Evolutionary conservation across 108 stramenopile genomes (phyloP).

Genomic region (Seminavis robusta): DNA sequence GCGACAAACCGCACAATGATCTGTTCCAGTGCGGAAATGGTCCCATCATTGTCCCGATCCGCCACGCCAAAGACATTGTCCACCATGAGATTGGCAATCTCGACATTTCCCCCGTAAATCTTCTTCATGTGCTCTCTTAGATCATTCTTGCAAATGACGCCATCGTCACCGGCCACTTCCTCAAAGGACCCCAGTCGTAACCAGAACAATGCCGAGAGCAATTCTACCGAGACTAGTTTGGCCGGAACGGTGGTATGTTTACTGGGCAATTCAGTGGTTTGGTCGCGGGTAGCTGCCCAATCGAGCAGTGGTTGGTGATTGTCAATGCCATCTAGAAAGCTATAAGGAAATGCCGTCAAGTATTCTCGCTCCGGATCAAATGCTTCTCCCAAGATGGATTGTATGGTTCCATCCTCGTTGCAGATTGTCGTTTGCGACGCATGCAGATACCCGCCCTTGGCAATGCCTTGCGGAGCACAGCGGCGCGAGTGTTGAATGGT

Average conservation of each 20-base stretch:
- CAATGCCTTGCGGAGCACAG: constrained; percentile 6
- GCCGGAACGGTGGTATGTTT: constrained; percentile 8
- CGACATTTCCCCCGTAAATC: constrained; percentile 5
- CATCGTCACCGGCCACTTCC: constrained; percentile 39
- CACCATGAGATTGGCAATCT: constrained; percentile 27
- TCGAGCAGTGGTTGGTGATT: constrained; percentile 39
- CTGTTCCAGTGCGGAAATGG: constrained; percentile 30
- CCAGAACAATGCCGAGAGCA: constrained; percentile 35
- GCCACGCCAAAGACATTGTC: constrained; percentile 35
- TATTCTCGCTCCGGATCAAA: constrained; percentile 33
- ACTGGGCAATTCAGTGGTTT: not conserved
- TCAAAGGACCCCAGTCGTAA: constrained; percentile 38
- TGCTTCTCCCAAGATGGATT: constrained; percentile 22
- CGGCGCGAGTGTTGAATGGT: constrained; percentile 26
- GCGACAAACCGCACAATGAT: constrained; percentile 23
- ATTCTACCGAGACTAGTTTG: constrained; percentile 27
- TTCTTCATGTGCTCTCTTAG: constrained; percentile 9
- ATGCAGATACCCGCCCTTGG: constrained; percentile 25
- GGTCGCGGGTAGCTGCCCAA: constrained; percentile 11
- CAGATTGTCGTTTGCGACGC: constrained; percentile 20
- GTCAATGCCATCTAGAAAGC: constrained; percentile 39
- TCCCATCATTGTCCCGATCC: constrained; percentile 32
- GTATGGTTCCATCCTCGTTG: constrained; percentile 24
- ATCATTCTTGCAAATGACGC: constrained; percentile 31
- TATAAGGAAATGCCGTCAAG: constrained; percentile 20